Evolutionary conservation across 106 monocot species (phyloP), one percentile per base, ranked within the genome.

Genomic region (Vanilla planifolia): DNA sequence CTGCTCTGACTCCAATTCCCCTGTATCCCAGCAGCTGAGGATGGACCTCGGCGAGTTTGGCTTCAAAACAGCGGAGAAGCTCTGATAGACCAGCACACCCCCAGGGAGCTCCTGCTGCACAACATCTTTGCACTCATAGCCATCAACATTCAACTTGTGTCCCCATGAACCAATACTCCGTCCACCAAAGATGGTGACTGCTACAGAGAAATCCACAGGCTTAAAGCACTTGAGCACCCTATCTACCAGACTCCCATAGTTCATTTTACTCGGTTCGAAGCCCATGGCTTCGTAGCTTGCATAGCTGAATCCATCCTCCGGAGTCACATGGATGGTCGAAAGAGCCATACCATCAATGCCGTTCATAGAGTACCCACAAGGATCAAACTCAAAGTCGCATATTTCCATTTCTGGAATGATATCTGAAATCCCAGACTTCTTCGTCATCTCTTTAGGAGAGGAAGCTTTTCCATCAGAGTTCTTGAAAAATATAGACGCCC

Each of bases 311-410:
- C 84, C 84, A 6, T 84, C 75, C 68, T 79, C 84, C 1, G 84
- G 84, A 1, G 79, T 79, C 21, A 84, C 79, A 59, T 79, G 79
- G 64, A 84, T 66, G 3, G 79, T 79, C 2, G 84, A 84, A 8
- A 69, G 37, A 3, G 75, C 72, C 10, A 35, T 7, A 20, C 75
- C 78, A 7, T 41, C 22, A 24, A 84, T 79, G 15, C 50, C 78
- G 43, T 84, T 84, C 84, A 84, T 84, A 5, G 84, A 84, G 47
- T 84, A 84, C 30, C 84, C 84, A 52, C 84, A 84, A 2, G 84
- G 84, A 16, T 84, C 84, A 21, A 84, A 84, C n/a, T 75, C 84
- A 50, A 75, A 84, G 59, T 84, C 84, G 46, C 84, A 84, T 10
- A 84, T 78, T 21, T 75, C 71, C 67, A 74, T 72, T 63, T 72